Base-by-base conservation (phyloP, 257 asterid species). In the Echium plantagineum region DNA sequence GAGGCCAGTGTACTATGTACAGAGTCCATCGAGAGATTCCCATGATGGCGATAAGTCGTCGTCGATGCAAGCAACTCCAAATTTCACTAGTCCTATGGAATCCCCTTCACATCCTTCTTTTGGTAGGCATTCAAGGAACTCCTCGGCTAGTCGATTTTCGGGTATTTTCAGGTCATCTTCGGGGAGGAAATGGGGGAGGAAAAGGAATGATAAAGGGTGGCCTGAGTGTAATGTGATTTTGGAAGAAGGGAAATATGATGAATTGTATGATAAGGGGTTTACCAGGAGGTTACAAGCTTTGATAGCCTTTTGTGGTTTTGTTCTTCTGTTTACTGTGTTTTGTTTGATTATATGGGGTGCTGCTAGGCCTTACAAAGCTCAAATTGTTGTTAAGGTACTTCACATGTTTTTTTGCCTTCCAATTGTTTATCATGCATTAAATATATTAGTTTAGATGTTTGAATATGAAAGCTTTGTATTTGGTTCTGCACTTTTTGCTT, bases 321-420 rank as follows among this genome's bases (percentile, higher is more conserved):
- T 75, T 28, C 71, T 85, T 71, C 75, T 91, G 61, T 91, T 84
- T 56, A 77, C 90, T 7, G 83, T 85, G 52, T 91, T 91, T 64
- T 91, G 98, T 72, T 76, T 91, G 69, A 88, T 91, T 20, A 85
- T 91, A 1, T 91, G 98, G 96, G 96, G 83, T 15, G 98, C 98
- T 7, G 98, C 80, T 0, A 74, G 98, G 71, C 88, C 90, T 38
- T 91, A 65, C 71, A 78, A 76, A 68, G 75, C 90, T 0, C 75
- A 81, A 15, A 74, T 91, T 73, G 55, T 79, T 63, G 85, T 87
- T 28, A 82, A 66, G 96, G 98, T 90, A 75, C 58, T n/a, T 12
- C 56, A 52, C 48, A 10, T 66, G 3, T n/a, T 31, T n/a, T 52
- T 38, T 10, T 32, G 51, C 12, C 47, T 18, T 56, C 31, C 64